These are phyloP conservation scores for Lachancea sp. DNA, from an alignment of 805 yeast species.

Conservation along the genomic window DNA sequence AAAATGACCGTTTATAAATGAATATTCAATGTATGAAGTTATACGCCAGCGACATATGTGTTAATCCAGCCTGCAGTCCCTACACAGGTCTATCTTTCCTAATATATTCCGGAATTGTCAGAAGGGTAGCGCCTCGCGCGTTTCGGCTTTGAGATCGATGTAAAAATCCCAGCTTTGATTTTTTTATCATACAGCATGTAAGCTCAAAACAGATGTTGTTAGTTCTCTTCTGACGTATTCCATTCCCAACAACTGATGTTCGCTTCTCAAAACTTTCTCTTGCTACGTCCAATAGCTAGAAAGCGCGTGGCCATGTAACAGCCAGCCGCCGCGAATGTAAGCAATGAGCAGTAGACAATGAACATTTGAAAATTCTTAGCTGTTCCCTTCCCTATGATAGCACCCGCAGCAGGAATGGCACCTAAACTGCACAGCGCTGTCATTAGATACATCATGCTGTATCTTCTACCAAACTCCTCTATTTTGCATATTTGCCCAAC, in stretches of 20 bases:
- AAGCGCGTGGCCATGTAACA: conserved; percentile 39
- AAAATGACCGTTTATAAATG: neutral
- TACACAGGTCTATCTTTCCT: too few species aligned
- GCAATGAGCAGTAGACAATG: conserved; percentile 30
- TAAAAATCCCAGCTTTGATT: conserved; percentile 22
- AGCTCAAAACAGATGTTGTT: neutral
- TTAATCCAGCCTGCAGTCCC: too few species aligned
- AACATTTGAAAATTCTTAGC: conserved; percentile 31
- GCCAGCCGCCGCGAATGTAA: conserved; percentile 34
- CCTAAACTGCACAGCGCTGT: conserved; percentile 44
- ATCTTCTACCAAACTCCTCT: conserved; percentile 59
- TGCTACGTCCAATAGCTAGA: conserved; percentile 37
- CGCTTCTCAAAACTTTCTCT: conserved; percentile 20
- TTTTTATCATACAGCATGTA: conserved; percentile 1
- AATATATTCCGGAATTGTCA: conserved; percentile 29
- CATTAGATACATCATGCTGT: conserved; percentile 58
- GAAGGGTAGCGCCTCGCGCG: conserved; percentile 28
- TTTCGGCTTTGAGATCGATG: conserved; percentile 21
- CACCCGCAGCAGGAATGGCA: conserved; percentile 43
- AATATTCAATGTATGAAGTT: neutral
- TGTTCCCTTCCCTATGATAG: conserved; percentile 37
- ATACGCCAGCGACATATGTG: too few species aligned
- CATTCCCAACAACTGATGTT: neutral
- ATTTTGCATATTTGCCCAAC: conserved; percentile 60
- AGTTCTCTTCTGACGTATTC: neutral